Percentiles rank a stretch among this genome's conserved stretches.
phyloP scores from a whole-genome alignment of 257 asterid species.

The Sherardia arvensis region DNA sequence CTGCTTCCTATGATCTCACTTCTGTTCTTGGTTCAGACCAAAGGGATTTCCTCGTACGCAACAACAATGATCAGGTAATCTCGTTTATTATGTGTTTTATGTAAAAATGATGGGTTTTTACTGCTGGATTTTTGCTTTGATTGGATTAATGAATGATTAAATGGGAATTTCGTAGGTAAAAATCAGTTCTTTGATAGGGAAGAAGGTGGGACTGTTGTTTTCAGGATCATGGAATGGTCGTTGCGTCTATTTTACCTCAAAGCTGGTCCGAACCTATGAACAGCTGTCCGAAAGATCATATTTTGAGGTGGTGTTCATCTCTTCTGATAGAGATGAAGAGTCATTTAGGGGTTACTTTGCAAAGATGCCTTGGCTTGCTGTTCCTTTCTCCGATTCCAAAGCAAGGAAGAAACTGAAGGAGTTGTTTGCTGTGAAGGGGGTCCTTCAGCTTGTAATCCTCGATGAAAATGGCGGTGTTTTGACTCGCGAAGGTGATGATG shows the following conservation, averaged over 20 bases:
- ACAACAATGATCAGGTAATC: conserved; percentile 17
- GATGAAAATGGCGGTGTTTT: conserved; percentile 13
- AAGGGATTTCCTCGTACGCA: conserved; percentile 21
- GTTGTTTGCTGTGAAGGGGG: conserved; percentile 21
- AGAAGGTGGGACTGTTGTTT: conserved; percentile 21
- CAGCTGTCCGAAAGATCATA: conserved; percentile 11
- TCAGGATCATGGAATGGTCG: conserved; percentile 28
- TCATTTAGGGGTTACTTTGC: conserved; percentile 19
- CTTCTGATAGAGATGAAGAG: conserved; percentile 25
- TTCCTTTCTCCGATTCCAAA: conserved; percentile 23
- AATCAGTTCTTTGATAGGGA: conserved; percentile 8
- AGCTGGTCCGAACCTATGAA: conserved; percentile 15
- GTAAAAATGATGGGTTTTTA: background rate
- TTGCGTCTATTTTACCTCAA: conserved; percentile 26
- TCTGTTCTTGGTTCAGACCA: conserved; percentile 21
- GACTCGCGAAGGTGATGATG: conserved; percentile 13
- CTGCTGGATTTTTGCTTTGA: background rate
- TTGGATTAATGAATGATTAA: background rate
- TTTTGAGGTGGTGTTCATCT: conserved; percentile 26
- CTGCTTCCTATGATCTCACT: conserved; percentile 7
- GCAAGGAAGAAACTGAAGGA: conserved; percentile 14
- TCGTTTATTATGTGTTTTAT: background rate
- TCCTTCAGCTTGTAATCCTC: conserved; percentile 26
- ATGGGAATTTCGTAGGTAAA: conserved; percentile 13
- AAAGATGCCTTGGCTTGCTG: conserved; percentile 34